Evolutionary conservation across 768 basidiomycete genomes (phyloP).

Genomic region (Hemileccinum rubropunctum): DNA sequence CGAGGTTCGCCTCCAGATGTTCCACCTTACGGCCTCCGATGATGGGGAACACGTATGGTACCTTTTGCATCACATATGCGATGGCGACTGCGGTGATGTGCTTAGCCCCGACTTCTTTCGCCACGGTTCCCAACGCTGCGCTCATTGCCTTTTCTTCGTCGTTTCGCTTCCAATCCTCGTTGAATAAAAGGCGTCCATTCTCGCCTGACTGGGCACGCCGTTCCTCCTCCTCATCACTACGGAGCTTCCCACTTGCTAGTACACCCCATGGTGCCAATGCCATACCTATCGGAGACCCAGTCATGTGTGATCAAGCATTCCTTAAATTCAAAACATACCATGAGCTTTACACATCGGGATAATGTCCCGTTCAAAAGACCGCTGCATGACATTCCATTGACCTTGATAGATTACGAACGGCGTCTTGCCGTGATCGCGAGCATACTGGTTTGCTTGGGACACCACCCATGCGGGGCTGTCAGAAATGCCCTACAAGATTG

Average conservation of each 20-base stretch:
- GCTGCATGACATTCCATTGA: conserved; percentile 12
- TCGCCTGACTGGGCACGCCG: conserved; percentile 24
- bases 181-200: conserved; percentile 24
- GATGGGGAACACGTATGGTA: background rate
- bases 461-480: background rate
- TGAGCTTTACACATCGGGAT: conserved; percentile 33
- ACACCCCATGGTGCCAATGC: conserved; percentile 39
- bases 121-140: background rate
- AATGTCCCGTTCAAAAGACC: conserved; percentile 46
- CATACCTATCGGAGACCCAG: conserved; percentile 15
- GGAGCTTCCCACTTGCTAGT: conserved; percentile 34
- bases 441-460: background rate
- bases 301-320: background rate
- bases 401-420: background rate
- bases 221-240: conserved; percentile 31
- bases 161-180: background rate
- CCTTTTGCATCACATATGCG: background rate
- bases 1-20: background rate
- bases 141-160: background rate
- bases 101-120: background rate
- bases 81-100: background rate
- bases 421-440: background rate
- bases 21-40: background rate
- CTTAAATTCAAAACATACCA: conserved; percentile 6
- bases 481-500: background rate